phyloP scores from a whole-genome alignment of 768 basidiomycete genomes.

The Rhodosporidiobolus odoratus region DNA sequence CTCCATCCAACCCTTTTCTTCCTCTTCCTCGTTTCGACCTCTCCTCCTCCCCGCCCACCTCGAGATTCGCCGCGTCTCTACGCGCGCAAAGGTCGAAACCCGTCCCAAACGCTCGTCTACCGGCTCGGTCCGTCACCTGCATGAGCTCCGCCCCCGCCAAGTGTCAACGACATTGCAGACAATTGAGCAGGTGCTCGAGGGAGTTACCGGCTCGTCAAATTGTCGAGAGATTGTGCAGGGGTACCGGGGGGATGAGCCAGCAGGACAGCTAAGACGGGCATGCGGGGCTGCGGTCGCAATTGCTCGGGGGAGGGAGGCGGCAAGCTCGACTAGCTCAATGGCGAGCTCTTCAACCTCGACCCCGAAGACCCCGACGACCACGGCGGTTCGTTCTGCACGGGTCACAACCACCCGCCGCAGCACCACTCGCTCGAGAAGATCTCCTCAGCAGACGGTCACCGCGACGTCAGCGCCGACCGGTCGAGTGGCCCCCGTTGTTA shows the following conservation, averaged over 20 bases:
- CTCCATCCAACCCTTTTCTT: not conserved
- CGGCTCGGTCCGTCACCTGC: not conserved
- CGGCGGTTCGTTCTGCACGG: too few species aligned
- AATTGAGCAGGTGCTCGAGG: not conserved
- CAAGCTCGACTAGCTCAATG: not conserved
- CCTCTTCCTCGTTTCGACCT: not conserved
- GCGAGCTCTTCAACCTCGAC: not conserved
- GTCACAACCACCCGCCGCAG: too few species aligned
- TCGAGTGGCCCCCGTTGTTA: too few species aligned
- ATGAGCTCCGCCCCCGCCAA: conserved; percentile 7
- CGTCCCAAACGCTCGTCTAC: not conserved
- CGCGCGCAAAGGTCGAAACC: not conserved
- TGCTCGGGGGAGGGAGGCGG: too few species aligned
- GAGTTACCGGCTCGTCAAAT: not conserved
- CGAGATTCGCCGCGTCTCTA: not conserved
- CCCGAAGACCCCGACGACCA: not conserved
- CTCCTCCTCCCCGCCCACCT: conserved; percentile 13
- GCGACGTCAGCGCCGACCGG: too few species aligned
- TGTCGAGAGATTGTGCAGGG: not conserved
- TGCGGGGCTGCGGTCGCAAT: not conserved
- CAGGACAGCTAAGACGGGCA: not conserved
- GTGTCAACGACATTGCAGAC: not conserved
- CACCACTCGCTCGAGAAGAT: too few species aligned
- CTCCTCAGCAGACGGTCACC: not conserved
- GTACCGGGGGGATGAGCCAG: not conserved